Percentiles rank a stretch among this genome's conserved stretches.
Evolutionary conservation across 345 rosid genomes (phyloP).

Genomic region (Eucalyptus paniculata): DNA sequence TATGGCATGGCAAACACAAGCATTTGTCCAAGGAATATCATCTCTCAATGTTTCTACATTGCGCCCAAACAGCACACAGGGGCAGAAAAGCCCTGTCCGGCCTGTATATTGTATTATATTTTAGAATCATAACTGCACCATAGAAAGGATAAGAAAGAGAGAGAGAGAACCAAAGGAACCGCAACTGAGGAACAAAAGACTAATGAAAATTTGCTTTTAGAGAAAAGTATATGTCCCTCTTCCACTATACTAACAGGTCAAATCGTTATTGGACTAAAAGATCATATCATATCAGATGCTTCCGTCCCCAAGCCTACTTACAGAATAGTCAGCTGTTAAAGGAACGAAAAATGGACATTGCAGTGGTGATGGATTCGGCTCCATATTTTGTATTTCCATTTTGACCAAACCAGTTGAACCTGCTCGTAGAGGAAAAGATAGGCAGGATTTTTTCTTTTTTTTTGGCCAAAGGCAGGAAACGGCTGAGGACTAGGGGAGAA

Average conservation of each 20-base stretch:
- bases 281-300: neutral
- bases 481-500: neutral
- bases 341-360: neutral
- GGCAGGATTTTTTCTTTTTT: neutral
- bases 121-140: neutral
- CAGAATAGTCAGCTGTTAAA: neutral
- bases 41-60: slow-evolving; percentile 64
- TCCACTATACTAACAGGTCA: neutral
- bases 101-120: slow-evolving; percentile 24
- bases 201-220: neutral
- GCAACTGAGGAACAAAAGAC: neutral
- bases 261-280: neutral
- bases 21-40: slow-evolving; percentile 64
- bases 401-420: neutral
- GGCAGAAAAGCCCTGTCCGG: slow-evolving; percentile 66
- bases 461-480: neutral
- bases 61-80: slow-evolving; percentile 65
- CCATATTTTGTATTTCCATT: neutral
- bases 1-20: slow-evolving; percentile 72
- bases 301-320: neutral
- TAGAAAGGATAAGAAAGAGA: neutral
- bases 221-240: neutral
- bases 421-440: neutral
- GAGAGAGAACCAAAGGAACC: neutral
- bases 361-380: neutral